A percentile compares a stretch with the other conserved stretches of the same genome.
phyloP scores from a whole-genome alignment of 192 early-diverging fungal genomes.

The Coemansia sp. region DNA sequence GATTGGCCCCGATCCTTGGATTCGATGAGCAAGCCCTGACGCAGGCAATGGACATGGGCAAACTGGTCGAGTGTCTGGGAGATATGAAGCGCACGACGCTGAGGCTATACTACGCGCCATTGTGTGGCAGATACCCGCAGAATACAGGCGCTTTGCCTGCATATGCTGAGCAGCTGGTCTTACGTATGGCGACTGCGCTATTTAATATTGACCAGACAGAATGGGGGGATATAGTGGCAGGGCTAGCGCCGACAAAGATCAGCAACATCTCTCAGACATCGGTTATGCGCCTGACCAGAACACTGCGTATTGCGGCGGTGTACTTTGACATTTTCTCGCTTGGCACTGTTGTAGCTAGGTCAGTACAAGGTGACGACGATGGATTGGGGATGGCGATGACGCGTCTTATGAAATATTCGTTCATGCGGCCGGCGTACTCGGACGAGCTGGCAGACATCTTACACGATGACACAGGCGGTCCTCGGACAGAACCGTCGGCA shows the following conservation, averaged over 20 bases:
- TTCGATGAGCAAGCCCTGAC: slow-evolving; percentile 43
- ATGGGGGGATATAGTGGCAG: slow-evolving; percentile 22
- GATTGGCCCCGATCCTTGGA: slow-evolving; percentile 41
- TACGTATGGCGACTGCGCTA: slow-evolving; percentile 38
- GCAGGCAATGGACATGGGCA: slow-evolving; percentile 48
- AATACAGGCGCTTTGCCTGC: slow-evolving; percentile 3
- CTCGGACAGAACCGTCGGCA: not conserved
- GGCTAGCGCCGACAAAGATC: slow-evolving; percentile 23
- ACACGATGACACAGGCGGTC: not conserved
- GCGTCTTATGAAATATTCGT: slow-evolving; percentile 22
- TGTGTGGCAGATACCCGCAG: slow-evolving; percentile 36
- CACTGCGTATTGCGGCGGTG: slow-evolving; percentile 24
- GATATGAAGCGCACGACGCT: slow-evolving; percentile 40
- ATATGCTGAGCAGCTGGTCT: slow-evolving; percentile 29
- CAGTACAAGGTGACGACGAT: not conserved
- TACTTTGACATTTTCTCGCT: slow-evolving; percentile 40
- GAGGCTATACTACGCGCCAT: slow-evolving; percentile 21
- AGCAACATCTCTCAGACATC: slow-evolving; percentile 10
- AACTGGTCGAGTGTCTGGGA: slow-evolving; percentile 30
- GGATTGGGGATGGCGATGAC: slow-evolving; percentile 5
- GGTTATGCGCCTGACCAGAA: slow-evolving; percentile 9
- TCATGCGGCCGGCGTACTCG: slow-evolving; percentile 16
- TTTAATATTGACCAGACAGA: slow-evolving; percentile 29
- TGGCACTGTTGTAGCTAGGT: slow-evolving; percentile 15
- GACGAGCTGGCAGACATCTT: slow-evolving; percentile 16